phyloP scores from a whole-genome alignment of 768 basidiomycete genomes.

The Amanita thiersii region DNA sequence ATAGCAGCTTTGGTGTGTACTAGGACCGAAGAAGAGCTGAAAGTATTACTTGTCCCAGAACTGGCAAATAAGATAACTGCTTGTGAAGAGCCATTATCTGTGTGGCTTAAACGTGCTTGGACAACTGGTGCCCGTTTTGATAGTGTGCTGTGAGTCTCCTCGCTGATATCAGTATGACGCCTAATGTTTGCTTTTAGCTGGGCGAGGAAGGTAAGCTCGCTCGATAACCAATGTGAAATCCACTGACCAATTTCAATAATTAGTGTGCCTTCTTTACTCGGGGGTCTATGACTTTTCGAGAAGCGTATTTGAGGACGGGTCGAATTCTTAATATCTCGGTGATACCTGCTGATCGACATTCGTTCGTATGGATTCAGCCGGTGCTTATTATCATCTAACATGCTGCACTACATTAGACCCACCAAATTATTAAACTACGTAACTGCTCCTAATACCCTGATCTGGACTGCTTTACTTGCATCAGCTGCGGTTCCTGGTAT shows the following conservation, averaged over 20 bases:
- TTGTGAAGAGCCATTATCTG: slow-evolving; percentile 64
- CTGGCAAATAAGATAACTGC: slow-evolving; percentile 80
- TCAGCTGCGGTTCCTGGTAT: slow-evolving; percentile 96
- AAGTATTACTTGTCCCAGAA: slow-evolving; percentile 66
- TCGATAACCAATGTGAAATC: not conserved
- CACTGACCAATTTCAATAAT: not conserved
- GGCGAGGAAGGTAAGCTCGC: slow-evolving; percentile 70
- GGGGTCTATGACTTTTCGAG: slow-evolving; percentile 91
- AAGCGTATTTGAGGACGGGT: slow-evolving; percentile 90
- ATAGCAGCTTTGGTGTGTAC: slow-evolving; percentile 74
- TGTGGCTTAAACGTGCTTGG: slow-evolving; percentile 70
- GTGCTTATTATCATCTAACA: not conserved
- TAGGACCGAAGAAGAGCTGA: slow-evolving; percentile 82
- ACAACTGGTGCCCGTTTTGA: slow-evolving; percentile 94
- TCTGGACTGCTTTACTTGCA: slow-evolving; percentile 76
- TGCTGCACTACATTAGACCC: slow-evolving; percentile 43
- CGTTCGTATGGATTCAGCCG: slow-evolving; percentile 34
- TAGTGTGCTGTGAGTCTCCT: slow-evolving; percentile 36
- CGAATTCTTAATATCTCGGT: slow-evolving; percentile 92
- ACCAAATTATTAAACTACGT: slow-evolving; percentile 95
- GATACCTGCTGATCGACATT: slow-evolving; percentile 84
- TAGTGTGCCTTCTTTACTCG: slow-evolving; percentile 86
- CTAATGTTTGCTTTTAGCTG: slow-evolving; percentile 34
- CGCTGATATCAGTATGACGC: slow-evolving; percentile 7
- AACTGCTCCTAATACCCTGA: slow-evolving; percentile 88